Percentiles rank a stretch among this genome's conserved stretches.
Evolutionary conservation across 2,329 filamentous ascomycete species (phyloP).

Genomic region (Clarireedia homoeocarpa): DNA sequence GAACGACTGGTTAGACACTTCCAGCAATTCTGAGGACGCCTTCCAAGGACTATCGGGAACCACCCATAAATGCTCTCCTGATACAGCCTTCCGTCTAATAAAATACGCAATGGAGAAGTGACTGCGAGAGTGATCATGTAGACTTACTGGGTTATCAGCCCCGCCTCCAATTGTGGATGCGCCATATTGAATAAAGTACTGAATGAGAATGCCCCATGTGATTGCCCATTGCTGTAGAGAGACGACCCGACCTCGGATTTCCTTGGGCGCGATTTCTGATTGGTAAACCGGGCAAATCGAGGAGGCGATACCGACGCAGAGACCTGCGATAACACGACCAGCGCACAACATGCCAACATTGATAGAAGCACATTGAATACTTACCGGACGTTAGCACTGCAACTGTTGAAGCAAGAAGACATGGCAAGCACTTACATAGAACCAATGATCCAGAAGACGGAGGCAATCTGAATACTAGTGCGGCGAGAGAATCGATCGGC

Average conservation of each 20-base stretch:
- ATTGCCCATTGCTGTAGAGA: conserved; percentile 64
- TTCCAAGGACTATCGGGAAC: too few species aligned
- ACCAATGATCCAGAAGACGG: conserved; percentile 40
- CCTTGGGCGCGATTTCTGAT: conserved; percentile 54
- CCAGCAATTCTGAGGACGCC: too few species aligned
- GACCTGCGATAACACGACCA: conserved; percentile 62
- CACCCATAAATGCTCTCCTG: too few species aligned
- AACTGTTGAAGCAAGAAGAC: neutral
- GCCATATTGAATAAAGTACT: conserved; percentile 61
- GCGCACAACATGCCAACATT: conserved; percentile 63
- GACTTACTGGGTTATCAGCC: conserved; percentile 33
- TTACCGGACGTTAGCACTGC: conserved; percentile 26
- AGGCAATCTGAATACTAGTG: conserved; percentile 40
- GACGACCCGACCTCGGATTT: conserved; percentile 51
- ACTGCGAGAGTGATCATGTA: too few species aligned
- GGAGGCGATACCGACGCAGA: conserved; percentile 66
- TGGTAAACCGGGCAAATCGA: conserved; percentile 62
- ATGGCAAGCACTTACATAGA: conserved; percentile 28
- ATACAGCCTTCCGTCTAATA: too few species aligned
- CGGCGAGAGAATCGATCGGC: conserved; percentile 44
- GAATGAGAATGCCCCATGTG: conserved; percentile 61
- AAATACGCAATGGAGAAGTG: too few species aligned
- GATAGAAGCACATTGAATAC: conserved; percentile 52
- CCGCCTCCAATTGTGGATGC: conserved; percentile 47
- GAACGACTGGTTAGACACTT: neutral